A percentile compares a stretch with the other conserved stretches of the same genome.
phyloP scores from a whole-genome alignment of 768 basidiomycete genomes.

The Roridomyces roridus region DNA sequence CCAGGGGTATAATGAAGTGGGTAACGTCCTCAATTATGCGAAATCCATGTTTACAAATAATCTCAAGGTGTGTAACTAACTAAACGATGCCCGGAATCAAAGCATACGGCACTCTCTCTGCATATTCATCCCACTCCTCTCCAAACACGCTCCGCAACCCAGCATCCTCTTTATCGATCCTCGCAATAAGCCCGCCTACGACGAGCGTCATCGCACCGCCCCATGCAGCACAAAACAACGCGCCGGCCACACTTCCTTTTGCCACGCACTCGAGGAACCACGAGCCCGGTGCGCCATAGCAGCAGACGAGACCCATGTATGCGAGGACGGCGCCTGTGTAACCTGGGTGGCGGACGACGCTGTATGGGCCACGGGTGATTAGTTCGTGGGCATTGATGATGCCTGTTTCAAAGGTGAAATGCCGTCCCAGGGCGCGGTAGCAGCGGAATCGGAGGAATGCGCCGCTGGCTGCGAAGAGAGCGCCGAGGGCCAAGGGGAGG shows the following conservation, averaged over 20 bases:
- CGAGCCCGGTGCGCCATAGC: slow-evolving; percentile 14
- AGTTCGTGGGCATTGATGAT: slow-evolving; percentile 31
- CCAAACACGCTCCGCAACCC: slow-evolving; percentile 6
- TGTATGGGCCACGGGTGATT: slow-evolving; percentile 34
- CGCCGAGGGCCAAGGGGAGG: not conserved
- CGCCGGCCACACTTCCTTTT: slow-evolving; percentile 4
- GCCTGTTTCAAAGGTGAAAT: slow-evolving; percentile 37
- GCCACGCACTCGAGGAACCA: slow-evolving; percentile 16
- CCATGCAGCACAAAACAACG: not conserved
- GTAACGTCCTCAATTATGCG: too few species aligned
- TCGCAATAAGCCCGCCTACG: not conserved
- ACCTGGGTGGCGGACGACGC: slow-evolving; percentile 33
- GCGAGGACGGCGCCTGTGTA: slow-evolving; percentile 25
- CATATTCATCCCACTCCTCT: slow-evolving; percentile 3
- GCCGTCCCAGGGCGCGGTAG: slow-evolving; percentile 25
- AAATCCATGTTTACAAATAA: too few species aligned
- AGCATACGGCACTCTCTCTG: slow-evolving; percentile 1
- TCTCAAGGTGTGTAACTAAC: too few species aligned
- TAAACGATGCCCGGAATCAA: slow-evolving; percentile 3
- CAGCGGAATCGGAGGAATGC: slow-evolving; percentile 7
- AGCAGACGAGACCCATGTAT: slow-evolving; percentile 5
- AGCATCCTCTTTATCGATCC: slow-evolving; percentile 14
- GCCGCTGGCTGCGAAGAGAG: not conserved
- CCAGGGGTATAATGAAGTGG: too few species aligned
- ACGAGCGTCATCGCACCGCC: slow-evolving; percentile 1